These are phyloP conservation scores for Globisporangium nunn DNA, from an alignment of 352 stramenopile genomes.

Conservation along the genomic window DNA sequence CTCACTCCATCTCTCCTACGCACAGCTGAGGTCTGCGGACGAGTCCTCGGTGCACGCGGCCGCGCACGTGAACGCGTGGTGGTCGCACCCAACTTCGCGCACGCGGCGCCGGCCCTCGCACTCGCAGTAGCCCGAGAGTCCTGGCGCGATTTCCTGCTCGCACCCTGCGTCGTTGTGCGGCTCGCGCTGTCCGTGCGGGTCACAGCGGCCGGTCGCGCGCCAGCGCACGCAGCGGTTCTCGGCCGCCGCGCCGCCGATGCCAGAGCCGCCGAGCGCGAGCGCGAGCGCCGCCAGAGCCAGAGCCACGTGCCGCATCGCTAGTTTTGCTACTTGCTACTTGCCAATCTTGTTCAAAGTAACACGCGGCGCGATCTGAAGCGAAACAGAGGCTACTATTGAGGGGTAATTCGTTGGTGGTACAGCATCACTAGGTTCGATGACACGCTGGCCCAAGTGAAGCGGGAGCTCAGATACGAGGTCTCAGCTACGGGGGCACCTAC, in stretches of 20 bases:
- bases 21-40: constrained; percentile 69
- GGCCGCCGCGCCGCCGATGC: background rate
- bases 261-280: background rate
- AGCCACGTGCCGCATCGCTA: background rate
- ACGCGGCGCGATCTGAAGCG: background rate
- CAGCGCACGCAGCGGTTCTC: constrained; percentile 51
- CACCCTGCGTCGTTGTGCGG: constrained; percentile 56
- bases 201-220: constrained; percentile 60
- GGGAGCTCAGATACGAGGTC: no score
- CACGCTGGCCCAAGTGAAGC: no score
- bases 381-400: background rate
- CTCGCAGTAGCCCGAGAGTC: constrained; percentile 69
- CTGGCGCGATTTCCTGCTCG: constrained; percentile 32
- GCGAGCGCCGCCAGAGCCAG: background rate
- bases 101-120: constrained; percentile 71
- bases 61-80: constrained; percentile 75
- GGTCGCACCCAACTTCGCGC: constrained; percentile 66
- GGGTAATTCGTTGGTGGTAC: no score
- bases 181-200: constrained; percentile 63
- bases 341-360: background rate
- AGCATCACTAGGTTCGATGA: no score
- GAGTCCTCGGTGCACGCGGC: constrained; percentile 61
- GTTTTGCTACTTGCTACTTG: background rate
- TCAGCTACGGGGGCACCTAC: no score
- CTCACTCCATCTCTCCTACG: constrained; percentile 6